These are phyloP conservation scores for Triglochin maritima DNA, from an alignment of 106 monocot genomes.

Conservation along the genomic window DNA sequence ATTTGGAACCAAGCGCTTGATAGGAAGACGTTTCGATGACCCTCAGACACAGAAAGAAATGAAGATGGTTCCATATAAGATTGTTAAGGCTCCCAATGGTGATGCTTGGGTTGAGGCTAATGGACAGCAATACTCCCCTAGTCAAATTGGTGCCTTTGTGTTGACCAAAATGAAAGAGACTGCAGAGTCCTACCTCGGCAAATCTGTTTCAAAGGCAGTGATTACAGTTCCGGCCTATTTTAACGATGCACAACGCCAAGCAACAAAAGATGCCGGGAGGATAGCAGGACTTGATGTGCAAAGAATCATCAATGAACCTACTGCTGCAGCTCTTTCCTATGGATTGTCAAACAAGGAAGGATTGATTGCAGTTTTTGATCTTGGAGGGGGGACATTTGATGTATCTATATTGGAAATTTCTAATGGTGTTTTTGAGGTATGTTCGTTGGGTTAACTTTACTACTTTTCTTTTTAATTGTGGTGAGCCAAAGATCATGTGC, in stretches of 20 bases:
- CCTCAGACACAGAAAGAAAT: constrained; percentile 52
- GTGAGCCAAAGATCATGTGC: neutral
- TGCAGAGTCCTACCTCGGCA: constrained; percentile 55
- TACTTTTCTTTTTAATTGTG: neutral
- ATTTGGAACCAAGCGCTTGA: constrained; percentile 47
- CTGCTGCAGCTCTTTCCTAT: constrained; percentile 68
- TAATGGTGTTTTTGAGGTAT: constrained; percentile 60
- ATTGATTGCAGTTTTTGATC: constrained; percentile 60
- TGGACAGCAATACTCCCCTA: constrained; percentile 53
- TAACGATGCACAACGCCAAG: constrained; percentile 50
- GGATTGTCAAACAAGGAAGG: constrained; percentile 49
- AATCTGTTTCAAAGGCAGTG: constrained; percentile 48
- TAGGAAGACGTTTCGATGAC: constrained; percentile 45
- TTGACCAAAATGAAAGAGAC: constrained; percentile 54
- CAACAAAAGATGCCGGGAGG: constrained; percentile 55
- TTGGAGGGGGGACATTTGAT: constrained; percentile 73
- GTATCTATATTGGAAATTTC: constrained; percentile 53
- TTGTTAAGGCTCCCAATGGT: constrained; percentile 44
- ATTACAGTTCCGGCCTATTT: constrained; percentile 55
- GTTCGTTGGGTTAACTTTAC: constrained; percentile 17
- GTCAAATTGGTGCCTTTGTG: constrained; percentile 59
- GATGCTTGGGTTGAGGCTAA: constrained; percentile 62
- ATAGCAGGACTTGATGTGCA: constrained; percentile 51
- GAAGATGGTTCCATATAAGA: constrained; percentile 65
- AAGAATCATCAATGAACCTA: constrained; percentile 62